Percentiles rank a stretch among this genome's conserved stretches.
phyloP scores from a whole-genome alignment of 768 basidiomycete genomes.

The Krasilnikovozyma curviuscula region DNA sequence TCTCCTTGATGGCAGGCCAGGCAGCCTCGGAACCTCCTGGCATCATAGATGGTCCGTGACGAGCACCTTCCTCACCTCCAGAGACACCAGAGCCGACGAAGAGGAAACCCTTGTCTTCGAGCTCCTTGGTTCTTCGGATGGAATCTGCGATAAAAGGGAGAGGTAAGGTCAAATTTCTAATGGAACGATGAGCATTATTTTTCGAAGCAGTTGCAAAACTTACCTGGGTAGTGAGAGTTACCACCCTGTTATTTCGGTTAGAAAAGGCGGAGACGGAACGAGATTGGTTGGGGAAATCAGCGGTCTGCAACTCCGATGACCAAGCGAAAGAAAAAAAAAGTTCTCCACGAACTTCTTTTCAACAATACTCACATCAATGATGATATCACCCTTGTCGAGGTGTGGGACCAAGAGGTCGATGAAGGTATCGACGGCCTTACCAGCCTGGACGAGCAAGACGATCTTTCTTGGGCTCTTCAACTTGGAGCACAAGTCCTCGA shows the following conservation, averaged over 20 bases:
- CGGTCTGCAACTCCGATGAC: too few relatives aligned
- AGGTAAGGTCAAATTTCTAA: too few relatives aligned
- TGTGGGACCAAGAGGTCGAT: slow-evolving; percentile 71
- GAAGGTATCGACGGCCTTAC: slow-evolving; percentile 85
- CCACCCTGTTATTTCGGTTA: too few relatives aligned
- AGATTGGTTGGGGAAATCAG: too few relatives aligned
- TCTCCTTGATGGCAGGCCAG: slow-evolving; percentile 92
- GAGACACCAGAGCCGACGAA: slow-evolving; percentile 99
- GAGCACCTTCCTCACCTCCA: slow-evolving; percentile 96
- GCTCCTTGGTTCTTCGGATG: slow-evolving; percentile 78
- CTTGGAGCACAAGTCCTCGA: slow-evolving; percentile 75
- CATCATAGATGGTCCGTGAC: slow-evolving; percentile 95
- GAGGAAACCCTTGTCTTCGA: slow-evolving; percentile 82
- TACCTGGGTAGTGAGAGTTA: slow-evolving; percentile 99
- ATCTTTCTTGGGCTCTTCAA: slow-evolving; percentile 93
- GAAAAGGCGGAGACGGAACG: too few relatives aligned
- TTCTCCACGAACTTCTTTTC: too few relatives aligned
- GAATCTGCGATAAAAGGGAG: too few relatives aligned
- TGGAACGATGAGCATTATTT: too few relatives aligned
- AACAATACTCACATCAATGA: too few relatives aligned
- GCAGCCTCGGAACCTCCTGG: slow-evolving; percentile 86
- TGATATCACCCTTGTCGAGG: slow-evolving; percentile 89
- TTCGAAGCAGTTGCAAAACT: too few relatives aligned
- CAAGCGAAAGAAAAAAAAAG: too few relatives aligned
- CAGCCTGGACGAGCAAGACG: slow-evolving; percentile 96